Evolutionary conservation across 306 rosid genomes (phyloP), one percentile per base, ranked within the genome.

Genomic region (Myrica gale): DNA sequence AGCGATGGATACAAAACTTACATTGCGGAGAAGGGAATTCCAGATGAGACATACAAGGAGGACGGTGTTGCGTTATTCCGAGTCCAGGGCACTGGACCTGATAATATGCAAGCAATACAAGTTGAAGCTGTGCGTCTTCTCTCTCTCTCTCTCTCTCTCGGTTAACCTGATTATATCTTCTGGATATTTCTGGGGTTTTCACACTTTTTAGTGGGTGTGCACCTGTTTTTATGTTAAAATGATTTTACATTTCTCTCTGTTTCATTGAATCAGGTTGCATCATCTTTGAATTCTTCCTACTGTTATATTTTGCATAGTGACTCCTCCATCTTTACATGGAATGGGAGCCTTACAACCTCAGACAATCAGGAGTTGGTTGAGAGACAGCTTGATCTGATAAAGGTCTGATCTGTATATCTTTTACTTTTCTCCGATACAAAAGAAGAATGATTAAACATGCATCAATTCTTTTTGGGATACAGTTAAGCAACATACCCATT

Each of bases 101-200:
- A 96, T 16, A 96, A 89, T 84, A 96, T 96, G 99, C 99, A 96
- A 86, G 98, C 99, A 69, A 92, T 92, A 83, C 99, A 96, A 92
- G 92, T 92, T 50, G 94, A 92, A 44, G 58, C 96, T 2, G 99
- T 96, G 77, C 45, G 91, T 65, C 70, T 41, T 68, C 72, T 72
- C 63, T 67, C 66, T 79, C 26, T 74, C 32, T 26, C 32, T 26
- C 32, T 26, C 32, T 26, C 32, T 26, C 32, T 26, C 2, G 32
- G 32, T 26, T 45, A 43, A 13, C 6, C 19, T 11, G 11, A 5
- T 61, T 0, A 9, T 42, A 42, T 8, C 21, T n/a, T 43, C 15
- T 65, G 42, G 21, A 65, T 42, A 65, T 63, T 47, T 16, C 37
- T 20, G 50, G 46, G 60, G 6, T 23, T 41, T 37, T 42, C 19